Base-by-base conservation (phyloP, 2,329 filamentous ascomycete species). In the Septoria petroselini region DNA sequence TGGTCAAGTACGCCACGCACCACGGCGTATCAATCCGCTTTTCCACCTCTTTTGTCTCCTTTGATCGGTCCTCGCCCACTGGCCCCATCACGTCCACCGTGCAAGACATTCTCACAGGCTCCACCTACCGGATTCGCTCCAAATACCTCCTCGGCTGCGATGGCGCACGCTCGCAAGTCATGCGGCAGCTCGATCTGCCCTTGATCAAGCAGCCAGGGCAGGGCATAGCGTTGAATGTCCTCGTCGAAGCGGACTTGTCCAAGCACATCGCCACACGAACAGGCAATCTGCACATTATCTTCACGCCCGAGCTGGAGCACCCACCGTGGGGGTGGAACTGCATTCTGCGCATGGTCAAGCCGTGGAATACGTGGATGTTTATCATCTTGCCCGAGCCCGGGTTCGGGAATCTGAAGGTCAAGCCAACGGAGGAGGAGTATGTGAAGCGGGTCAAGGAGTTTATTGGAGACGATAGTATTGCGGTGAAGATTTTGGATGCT, bases 61-160 rank as follows among this genome's bases (percentile, higher is more conserved):
- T 60, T 30, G 63, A 65, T 8, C 53, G 58, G 21, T 50, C 58
- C 3, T 33, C 40, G 18, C 38, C 50, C 4, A 55, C 52, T 9
- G 58, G 60, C 4, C 60, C 57, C 3, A 66, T 71, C 30, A 61
- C 64, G 7, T 71, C 68, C 6, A 66, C 61, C 5, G 52, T 74
- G n/a, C 57, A 62, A 30, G 70, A 74, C 40, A 59, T 57, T 3
- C 29, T 70, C n/a, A 65, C 64, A 2, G 59, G 64, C 17, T 55
- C 58, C 18, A 65, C 59, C n/a, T 80, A 77, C 62, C 54, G 58
- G 18, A 72, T 84, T 31, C 68, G 70, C 7, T 74, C 78, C 0
- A 76, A 75, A 45, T 84, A 79, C 54, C 66, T 84, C 6, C 81
- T 83, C 53, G 81, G 81, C 2, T 78, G 76, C 37, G 81, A 84